Conservation (phyloP, 2,329 filamentous ascomycete genomes). For the Dothistroma pini region DNA sequence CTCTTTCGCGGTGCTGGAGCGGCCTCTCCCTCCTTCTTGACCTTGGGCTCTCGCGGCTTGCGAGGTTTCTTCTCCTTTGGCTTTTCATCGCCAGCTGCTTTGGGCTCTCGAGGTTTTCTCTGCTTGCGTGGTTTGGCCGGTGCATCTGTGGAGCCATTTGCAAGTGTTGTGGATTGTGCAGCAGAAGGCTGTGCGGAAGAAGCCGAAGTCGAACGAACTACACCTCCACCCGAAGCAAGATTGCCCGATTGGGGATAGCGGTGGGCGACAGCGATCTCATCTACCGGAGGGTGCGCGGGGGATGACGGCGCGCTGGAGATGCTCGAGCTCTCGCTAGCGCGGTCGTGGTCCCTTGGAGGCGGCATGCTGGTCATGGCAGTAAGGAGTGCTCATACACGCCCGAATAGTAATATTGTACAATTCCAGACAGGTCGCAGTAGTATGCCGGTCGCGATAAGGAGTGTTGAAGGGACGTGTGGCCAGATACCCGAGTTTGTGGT, state of each 20-base stretch:
- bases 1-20: constrained; percentile 50
- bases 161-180: constrained; percentile 24
- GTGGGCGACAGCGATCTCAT: constrained; percentile 6
- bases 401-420: constrained; percentile 1
- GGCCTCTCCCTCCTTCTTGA: constrained; percentile 32
- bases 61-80: constrained; percentile 43
- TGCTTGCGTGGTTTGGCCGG: constrained; percentile 36
- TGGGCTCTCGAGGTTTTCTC: constrained; percentile 41
- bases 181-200: constrained; percentile 24
- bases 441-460: not conserved
- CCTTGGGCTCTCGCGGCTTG: constrained; percentile 47
- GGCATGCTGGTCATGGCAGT: constrained; percentile 7
- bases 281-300: constrained; percentile 7
- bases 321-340: constrained; percentile 9
- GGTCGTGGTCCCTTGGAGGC: constrained; percentile 7
- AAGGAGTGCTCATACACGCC: constrained; percentile 3
- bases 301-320: constrained; percentile 12
- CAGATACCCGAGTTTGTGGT: not conserved
- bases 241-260: constrained; percentile 1
- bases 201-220: constrained; percentile 27
- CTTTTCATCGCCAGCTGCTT: constrained; percentile 37
- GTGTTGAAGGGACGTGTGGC: not conserved
- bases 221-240: constrained; percentile 34
- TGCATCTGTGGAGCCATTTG: constrained; percentile 37
- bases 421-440: not conserved